These are phyloP conservation scores for Fusarium abutilonis DNA, from an alignment of 2,329 filamentous ascomycete species.

Conservation along the genomic window DNA sequence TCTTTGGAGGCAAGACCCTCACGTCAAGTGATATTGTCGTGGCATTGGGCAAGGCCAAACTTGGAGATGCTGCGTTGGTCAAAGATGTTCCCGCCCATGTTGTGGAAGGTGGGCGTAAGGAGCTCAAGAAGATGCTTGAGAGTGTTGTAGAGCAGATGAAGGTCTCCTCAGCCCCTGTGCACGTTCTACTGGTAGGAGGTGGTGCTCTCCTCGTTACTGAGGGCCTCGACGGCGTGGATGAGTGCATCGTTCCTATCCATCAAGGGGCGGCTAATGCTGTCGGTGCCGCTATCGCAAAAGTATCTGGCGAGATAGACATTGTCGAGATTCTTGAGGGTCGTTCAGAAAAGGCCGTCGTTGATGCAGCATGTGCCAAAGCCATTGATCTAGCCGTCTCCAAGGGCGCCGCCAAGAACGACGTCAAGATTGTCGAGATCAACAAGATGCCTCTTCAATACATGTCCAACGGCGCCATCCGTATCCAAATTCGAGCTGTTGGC, in stretches of 20 bases:
- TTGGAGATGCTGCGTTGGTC: constrained; percentile 48
- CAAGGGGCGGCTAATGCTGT: constrained; percentile 68
- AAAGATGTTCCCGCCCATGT: constrained; percentile 37
- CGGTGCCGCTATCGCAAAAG: constrained; percentile 67
- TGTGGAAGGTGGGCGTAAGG: constrained; percentile 41
- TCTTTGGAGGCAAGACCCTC: constrained; percentile 63
- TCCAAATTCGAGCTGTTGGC: constrained; percentile 50
- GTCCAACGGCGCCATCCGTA: constrained; percentile 49
- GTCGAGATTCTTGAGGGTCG: constrained; percentile 58
- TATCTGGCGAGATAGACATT: constrained; percentile 62
- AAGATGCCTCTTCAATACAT: constrained; percentile 54
- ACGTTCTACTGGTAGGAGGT: constrained; percentile 66
- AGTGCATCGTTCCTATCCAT: constrained; percentile 61
- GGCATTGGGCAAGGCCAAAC: constrained; percentile 46
- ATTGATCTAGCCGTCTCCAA: constrained; percentile 47
- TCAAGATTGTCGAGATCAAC: constrained; percentile 59
- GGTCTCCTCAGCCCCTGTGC: constrained; percentile 61
- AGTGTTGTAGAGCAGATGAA: constrained; percentile 65
- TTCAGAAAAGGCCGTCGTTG: constrained; percentile 51
- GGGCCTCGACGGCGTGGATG: constrained; percentile 59
- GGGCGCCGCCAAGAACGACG: constrained; percentile 47
- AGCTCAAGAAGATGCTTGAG: constrained; percentile 60
- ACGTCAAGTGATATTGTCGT: constrained; percentile 65
- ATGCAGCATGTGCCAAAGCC: constrained; percentile 52
- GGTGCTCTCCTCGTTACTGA: constrained; percentile 63